phyloP scores from a whole-genome alignment of 345 rosid species.

The Erucastrum elatum region DNA sequence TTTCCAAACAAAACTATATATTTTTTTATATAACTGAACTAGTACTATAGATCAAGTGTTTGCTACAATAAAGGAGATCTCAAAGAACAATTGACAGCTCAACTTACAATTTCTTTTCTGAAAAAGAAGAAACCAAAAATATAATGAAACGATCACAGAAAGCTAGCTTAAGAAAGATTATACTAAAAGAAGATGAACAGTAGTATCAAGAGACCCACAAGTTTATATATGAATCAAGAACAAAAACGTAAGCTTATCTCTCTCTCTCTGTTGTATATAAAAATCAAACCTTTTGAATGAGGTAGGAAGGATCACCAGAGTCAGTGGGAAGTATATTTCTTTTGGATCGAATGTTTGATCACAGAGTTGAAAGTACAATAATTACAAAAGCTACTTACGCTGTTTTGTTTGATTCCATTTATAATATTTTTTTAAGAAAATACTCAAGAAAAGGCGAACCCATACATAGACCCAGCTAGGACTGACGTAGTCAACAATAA shows the following conservation, averaged over 20 bases:
- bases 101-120: not conserved
- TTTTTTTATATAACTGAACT: not conserved
- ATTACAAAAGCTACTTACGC: conserved; percentile 7
- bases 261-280: not conserved
- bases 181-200: not conserved
- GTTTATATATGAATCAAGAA: conserved; percentile 1
- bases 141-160: not conserved
- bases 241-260: not conserved
- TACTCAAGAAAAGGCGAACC: not conserved
- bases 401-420: conserved; percentile 21
- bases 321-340: conserved; percentile 17
- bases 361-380: conserved; percentile 21
- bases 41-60: not conserved
- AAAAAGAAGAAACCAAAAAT: not conserved
- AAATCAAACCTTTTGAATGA: conserved; percentile 13
- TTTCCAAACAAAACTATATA: not conserved
- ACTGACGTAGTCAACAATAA: conserved; percentile 41
- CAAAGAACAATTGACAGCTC: conserved; percentile 27
- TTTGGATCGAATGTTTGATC: conserved; percentile 9
- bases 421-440: not conserved
- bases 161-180: conserved; percentile 1
- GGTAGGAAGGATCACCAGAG: conserved; percentile 16
- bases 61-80: conserved; percentile 29
- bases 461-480: conserved; percentile 38
- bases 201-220: conserved; percentile 19